phyloP scores from a whole-genome alignment of 1,139 yeast species.

The Wickerhamomyces sp. region DNA sequence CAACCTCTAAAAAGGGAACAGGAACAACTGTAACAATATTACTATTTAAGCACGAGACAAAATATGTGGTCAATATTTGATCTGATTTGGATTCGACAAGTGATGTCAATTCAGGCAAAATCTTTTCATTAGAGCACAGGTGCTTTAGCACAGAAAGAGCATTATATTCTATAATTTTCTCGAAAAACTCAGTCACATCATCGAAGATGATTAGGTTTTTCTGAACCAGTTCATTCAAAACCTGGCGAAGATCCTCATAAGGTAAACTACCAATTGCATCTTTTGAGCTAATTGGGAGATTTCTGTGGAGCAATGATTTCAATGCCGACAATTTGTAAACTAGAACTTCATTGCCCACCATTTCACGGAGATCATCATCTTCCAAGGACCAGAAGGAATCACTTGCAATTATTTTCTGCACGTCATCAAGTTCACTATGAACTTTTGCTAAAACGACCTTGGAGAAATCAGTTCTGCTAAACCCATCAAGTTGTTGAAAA shows the following conservation, averaged over 20 bases:
- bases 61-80: conserved; percentile 10
- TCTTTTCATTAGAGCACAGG: conserved; percentile 3
- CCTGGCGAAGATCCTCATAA: not conserved
- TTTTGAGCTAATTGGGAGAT: conserved; percentile 9
- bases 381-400: conserved; percentile 20
- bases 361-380: conserved; percentile 10
- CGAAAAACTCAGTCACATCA: conserved; percentile 9
- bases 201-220: conserved; percentile 15
- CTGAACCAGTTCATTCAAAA: conserved; percentile 8
- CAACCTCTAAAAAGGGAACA: conserved; percentile 3
- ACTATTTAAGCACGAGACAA: conserved; percentile 15
- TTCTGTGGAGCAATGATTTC: conserved; percentile 11
- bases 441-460: conserved; percentile 4
- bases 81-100: conserved; percentile 8
- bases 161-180: conserved; percentile 1
- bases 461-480: conserved; percentile 13
- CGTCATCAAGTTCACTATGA: not conserved
- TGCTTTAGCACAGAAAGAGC: conserved; percentile 7
- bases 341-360: conserved; percentile 2
- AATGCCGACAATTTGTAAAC: conserved; percentile 11
- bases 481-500: conserved; percentile 30
- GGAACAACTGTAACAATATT: conserved; percentile 4
- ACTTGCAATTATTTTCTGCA: conserved; percentile 10
- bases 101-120: conserved; percentile 6
- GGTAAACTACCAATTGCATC: conserved; percentile 3